Evolutionary conservation across 2,329 filamentous ascomycete genomes (phyloP), one percentile per base, ranked within the genome.

Genomic region (Phoma sp.): DNA sequence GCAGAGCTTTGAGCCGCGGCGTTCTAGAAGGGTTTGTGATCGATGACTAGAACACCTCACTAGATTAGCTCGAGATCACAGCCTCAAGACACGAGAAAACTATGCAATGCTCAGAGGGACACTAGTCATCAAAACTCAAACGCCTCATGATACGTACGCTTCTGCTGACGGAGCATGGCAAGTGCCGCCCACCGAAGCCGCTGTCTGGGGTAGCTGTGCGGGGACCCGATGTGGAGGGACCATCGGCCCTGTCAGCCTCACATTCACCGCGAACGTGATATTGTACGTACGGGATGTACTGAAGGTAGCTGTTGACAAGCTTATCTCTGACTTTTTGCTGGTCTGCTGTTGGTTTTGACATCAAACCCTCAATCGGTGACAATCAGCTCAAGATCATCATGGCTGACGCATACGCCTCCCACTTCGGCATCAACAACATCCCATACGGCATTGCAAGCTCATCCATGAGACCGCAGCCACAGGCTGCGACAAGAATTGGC

Each of bases 401-500:
- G 67, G 41, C 61, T 15, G 60, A 65, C 48, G 46, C 21, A 24
- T 67, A 67, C 51, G 53, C 64, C 7, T 65, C 69, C 10, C 70
- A 73, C 48, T 73, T 72, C 44, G 60, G 65, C 29, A 59, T 66
- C 47, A 67, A 65, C 56, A 73, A 72, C 57, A 69, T 73, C 31
- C 69, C 69, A 4, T 73, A 69, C 22, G 70, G 70, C 13, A 64
- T 73, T 27, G 70, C 67, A 19, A 67, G 60, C 46, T 72, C 69
- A 0, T 24, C 55, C 2, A 62, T 36, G 35, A 59, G 61, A 29
- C 29, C 64, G 21, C 32, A 56, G 3, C 80, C 77, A 29, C 77
- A 80, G 53, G 78, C 78, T 39, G 84, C 75, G 1, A 86, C 84
- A 0, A 77, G 84, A 35, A 69, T 85, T 10, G 70, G 75, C 9